Evolutionary conservation across 2,329 filamentous ascomycete genomes (phyloP).

Genomic region (Xylariaceae sp.): DNA sequence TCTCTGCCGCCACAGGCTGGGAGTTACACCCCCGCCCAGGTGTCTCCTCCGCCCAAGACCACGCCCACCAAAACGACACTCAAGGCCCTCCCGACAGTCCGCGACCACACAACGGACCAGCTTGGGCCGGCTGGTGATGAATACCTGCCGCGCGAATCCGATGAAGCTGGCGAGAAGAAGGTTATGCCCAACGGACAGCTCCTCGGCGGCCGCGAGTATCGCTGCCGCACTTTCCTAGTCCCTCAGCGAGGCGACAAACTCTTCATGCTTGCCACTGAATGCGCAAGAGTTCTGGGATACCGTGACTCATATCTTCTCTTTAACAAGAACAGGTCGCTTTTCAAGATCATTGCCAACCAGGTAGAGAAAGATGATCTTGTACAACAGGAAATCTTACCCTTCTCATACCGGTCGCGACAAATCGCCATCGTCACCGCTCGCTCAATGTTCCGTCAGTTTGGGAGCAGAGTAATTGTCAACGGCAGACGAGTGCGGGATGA

Average conservation of each 20-base stretch:
- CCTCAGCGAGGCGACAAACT: constrained; percentile 88
- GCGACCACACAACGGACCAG: constrained; percentile 96
- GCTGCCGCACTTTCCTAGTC: constrained; percentile 89
- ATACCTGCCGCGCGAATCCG: constrained; percentile 89
- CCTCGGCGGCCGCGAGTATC: constrained; percentile 80
- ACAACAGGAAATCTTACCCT: constrained; percentile 89
- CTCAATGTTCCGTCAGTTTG: constrained; percentile 99
- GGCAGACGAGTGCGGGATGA: constrained; percentile 92
- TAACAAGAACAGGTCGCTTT: constrained; percentile 96
- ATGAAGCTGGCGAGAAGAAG: constrained; percentile 93
- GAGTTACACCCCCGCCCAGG: constrained; percentile 42
- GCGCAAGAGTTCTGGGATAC: constrained; percentile 88
- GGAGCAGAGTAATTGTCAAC: constrained; percentile 86
- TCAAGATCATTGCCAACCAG: constrained; percentile 96
- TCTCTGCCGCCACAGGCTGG: constrained; percentile 43
- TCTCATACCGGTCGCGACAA: constrained; percentile 96
- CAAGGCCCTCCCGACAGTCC: constrained; percentile 91
- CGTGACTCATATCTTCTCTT: constrained; percentile 97
- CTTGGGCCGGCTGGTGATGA: constrained; percentile 86
- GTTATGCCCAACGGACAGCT: constrained; percentile 80
- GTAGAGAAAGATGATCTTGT: constrained; percentile 96
- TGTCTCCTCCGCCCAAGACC: constrained; percentile 69
- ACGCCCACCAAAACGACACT: constrained; percentile 80
- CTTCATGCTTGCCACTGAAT: constrained; percentile 98
- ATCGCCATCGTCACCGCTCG: constrained; percentile 97